phyloP scores from a whole-genome alignment of 768 basidiomycete species.

The Collybia sp. region DNA sequence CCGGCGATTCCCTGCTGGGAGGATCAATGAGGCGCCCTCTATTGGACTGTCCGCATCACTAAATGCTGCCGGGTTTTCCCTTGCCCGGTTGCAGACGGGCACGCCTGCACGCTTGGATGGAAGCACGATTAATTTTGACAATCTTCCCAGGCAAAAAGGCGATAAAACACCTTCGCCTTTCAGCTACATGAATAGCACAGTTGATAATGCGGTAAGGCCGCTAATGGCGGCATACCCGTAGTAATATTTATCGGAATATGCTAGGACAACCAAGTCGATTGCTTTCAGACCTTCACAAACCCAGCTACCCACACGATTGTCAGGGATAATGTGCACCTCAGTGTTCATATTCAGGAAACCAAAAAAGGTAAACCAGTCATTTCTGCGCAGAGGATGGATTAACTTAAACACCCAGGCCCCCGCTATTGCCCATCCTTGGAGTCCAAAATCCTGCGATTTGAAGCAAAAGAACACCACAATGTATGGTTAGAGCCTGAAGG shows the following conservation, averaged over 20 bases:
- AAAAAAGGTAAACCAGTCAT: slow-evolving; percentile 55
- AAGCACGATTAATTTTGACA: slow-evolving; percentile 64
- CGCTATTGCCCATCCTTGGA: slow-evolving; percentile 91
- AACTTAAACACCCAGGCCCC: slow-evolving; percentile 47
- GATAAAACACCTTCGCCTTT: slow-evolving; percentile 68
- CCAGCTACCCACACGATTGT: slow-evolving; percentile 71
- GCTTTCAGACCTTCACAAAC: slow-evolving; percentile 73
- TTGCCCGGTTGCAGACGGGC: slow-evolving; percentile 81
- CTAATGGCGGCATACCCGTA: slow-evolving; percentile 1
- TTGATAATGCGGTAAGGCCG: slow-evolving; percentile 62
- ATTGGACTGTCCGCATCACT: slow-evolving; percentile 75
- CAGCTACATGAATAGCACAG: slow-evolving; percentile 63
- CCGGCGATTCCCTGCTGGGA: slow-evolving; percentile 74
- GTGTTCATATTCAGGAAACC: slow-evolving; percentile 85
- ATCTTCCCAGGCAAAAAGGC: slow-evolving; percentile 59
- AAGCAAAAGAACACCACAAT: slow-evolving; percentile 61
- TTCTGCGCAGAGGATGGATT: not conserved
- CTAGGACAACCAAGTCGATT: slow-evolving; percentile 69
- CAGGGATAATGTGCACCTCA: slow-evolving; percentile 67
- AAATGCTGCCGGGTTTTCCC: slow-evolving; percentile 67
- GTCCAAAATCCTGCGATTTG: slow-evolving; percentile 79
- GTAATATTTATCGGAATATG: not conserved
- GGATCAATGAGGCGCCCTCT: slow-evolving; percentile 68
- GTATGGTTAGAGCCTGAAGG: slow-evolving; percentile 94
- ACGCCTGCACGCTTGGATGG: slow-evolving; percentile 80